These are phyloP conservation scores for Neurospora sp. DNA, from an alignment of 495 filamentous ascomycete genomes.

Conservation along the genomic window DNA sequence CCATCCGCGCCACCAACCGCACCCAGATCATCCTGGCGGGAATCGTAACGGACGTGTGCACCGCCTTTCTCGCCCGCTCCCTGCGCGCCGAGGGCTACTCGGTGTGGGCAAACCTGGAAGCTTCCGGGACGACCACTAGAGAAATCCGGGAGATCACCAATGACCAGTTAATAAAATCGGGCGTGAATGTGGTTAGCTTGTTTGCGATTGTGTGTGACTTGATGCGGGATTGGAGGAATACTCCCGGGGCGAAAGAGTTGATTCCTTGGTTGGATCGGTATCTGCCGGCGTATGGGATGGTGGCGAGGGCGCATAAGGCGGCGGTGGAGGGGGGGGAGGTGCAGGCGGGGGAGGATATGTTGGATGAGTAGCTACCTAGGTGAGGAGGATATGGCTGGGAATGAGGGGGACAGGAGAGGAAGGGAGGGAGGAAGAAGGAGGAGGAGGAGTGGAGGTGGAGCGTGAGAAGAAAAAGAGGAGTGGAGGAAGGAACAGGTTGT, in stretches of 20 bases:
- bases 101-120: slow-evolving; percentile 71
- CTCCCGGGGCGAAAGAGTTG: slow-evolving; percentile 53
- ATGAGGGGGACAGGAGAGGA: neutral
- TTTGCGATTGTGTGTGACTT: slow-evolving; percentile 63
- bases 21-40: slow-evolving; percentile 65
- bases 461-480: neutral
- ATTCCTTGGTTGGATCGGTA: slow-evolving; percentile 57
- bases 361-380: slow-evolving; percentile 10
- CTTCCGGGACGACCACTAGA: slow-evolving; percentile 36
- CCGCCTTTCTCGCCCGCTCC: slow-evolving; percentile 62
- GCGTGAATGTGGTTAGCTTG: slow-evolving; percentile 53
- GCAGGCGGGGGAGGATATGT: slow-evolving; percentile 33
- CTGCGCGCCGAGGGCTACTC: slow-evolving; percentile 61
- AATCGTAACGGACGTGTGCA: slow-evolving; percentile 72
- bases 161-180: slow-evolving; percentile 53
- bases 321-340: slow-evolving; percentile 35
- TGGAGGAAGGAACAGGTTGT: neutral
- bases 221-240: slow-evolving; percentile 69
- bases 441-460: neutral
- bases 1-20: slow-evolving; percentile 53
- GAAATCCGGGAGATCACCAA: slow-evolving; percentile 47
- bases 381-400: neutral
- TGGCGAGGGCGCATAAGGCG: slow-evolving; percentile 35
- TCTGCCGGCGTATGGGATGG: slow-evolving; percentile 33
- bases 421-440: neutral